Base-by-base conservation (phyloP, 2,329 filamentous ascomycete genomes). In the Didymella arachidicola region DNA sequence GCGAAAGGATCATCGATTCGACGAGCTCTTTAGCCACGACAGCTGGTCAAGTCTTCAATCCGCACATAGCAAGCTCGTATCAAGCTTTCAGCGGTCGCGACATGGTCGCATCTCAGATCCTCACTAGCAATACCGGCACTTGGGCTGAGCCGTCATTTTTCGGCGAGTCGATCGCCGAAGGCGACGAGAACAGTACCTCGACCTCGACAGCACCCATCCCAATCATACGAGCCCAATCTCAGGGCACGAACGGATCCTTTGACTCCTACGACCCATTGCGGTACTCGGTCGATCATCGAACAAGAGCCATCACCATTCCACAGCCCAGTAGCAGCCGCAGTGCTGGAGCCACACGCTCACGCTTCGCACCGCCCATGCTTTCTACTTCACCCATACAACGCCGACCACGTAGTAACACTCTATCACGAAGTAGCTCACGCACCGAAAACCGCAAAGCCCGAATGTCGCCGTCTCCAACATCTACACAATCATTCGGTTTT, bases 401-500 rank as follows among this genome's bases (percentile, higher is more conserved):
- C 14, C 64, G 67, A 26, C 60, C 66, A 36, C 66, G 69, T 32
- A 67, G 65, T 44, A 53, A 39, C 22, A 55, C 67, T 7, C 59
- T 73, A 3, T 71, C 72, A 2, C 65, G 70, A 39, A 72, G 68
- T 42, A 63, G 61, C 22, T 75, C 73, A 8, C 65, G 61, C 12
- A 57, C 55, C 11, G 65, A 67, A 10, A 68, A 67, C 10, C 66
- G 69, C 44, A 70, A 65, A 36, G 19, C 54, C 27, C 47, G 56
- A 16, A 54, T 62, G 7, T 69, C 71, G 7, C 66, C 73, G 16
- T 74, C 74, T 3, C 71, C 62, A 11, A 65, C 67, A 12, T 66
- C 65, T n/a, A 65, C 66, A 7, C 67, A 72, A 2, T 69, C 65
- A n/a, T 63, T 72, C 16, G 71, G 68, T 11, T 77, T 73, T 71